phyloP scores from a whole-genome alignment of 75 land plant genomes.

The Gnetum montanum region DNA sequence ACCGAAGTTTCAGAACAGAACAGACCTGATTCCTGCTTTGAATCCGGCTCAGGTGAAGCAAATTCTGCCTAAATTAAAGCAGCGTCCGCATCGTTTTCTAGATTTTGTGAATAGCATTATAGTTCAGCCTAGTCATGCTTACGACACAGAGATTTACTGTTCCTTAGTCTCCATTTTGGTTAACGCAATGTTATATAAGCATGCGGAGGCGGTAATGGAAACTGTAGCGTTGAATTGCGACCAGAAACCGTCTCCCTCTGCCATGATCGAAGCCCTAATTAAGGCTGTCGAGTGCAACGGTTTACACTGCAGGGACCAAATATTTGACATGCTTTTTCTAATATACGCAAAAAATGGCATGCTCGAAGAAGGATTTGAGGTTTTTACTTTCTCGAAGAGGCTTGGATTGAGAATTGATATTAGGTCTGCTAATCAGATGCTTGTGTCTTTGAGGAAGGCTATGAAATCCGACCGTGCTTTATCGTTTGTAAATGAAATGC shows the following conservation, averaged over 20 bases:
- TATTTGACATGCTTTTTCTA: slow-evolving; percentile 14
- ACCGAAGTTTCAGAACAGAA: too few relatives aligned
- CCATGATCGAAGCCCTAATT: neutral
- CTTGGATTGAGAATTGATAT: slow-evolving; percentile 18
- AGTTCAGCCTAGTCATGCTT: too few relatives aligned
- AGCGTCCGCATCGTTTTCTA: too few relatives aligned
- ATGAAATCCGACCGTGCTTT: slow-evolving; percentile 11
- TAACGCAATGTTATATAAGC: neutral
- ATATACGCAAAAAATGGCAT: slow-evolving; percentile 26
- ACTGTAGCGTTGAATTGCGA: neutral
- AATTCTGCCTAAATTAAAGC: too few relatives aligned
- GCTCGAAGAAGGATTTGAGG: slow-evolving; percentile 21
- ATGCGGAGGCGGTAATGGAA: neutral
- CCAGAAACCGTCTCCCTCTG: neutral
- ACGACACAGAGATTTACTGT: neutral
- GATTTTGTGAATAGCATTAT: too few relatives aligned
- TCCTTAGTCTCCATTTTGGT: neutral
- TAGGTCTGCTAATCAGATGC: slow-evolving; percentile 30
- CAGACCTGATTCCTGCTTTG: too few relatives aligned
- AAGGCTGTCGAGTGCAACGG: neutral
- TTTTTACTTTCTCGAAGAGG: slow-evolving; percentile 25
- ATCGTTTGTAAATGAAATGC: slow-evolving; percentile 24
- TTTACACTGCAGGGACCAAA: neutral
- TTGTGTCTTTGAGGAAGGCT: slow-evolving; percentile 26
- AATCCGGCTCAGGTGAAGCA: too few relatives aligned